Base-by-base conservation (phyloP, 768 basidiomycete species). In the Brasilioporus rufonigricans region DNA sequence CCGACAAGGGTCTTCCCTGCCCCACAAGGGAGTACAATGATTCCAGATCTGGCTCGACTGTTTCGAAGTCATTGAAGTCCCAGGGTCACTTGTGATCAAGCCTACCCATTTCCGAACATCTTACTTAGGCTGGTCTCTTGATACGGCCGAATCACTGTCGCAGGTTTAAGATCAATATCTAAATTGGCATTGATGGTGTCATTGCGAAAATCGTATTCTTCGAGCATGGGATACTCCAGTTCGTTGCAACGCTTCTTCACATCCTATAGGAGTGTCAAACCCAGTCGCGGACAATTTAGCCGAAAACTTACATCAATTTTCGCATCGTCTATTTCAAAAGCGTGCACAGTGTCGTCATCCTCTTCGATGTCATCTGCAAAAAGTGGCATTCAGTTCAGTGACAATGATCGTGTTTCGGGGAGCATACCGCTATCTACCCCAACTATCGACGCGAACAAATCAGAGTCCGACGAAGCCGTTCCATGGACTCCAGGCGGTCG, bases 1-100 rank as follows among this genome's bases (percentile, higher is more conserved):
- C 97, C 97, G 11, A 99, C 97, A 5, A 99, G 80, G 13, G 97
- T 99, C 77, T 99, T 99, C 31, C 97, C 97, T 40, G 97, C 97
- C 50, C 97, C 97, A 69, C 97, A 99, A 31, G 97, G 97, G 21
- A 99, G 77, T 2, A 99, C 97, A 58, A 99, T 98, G 63, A 99
- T 98, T 3, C 97, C 97, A 41, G 93, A 97, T 52, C 97, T 84
- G 44, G 97, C 97, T 68, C 97, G 95, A 47, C 95, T 95, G 54
- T 60, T 62, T 52, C 19, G 12, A 56, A 55, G 59, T 9, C 56
- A 58, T 32, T 19, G 26, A 46, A 31, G 23, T 47, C 36, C 9
- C 14, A 5, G 29, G 38, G 24, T 48, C 2, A 26, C 47, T 26
- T 16, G 43, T 29, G 21, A 59, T 48, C 4, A 26, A 13, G 60